These are phyloP conservation scores for Penicillium sp. DNA, from an alignment of 2,329 filamentous ascomycete genomes.

Conservation along the genomic window DNA sequence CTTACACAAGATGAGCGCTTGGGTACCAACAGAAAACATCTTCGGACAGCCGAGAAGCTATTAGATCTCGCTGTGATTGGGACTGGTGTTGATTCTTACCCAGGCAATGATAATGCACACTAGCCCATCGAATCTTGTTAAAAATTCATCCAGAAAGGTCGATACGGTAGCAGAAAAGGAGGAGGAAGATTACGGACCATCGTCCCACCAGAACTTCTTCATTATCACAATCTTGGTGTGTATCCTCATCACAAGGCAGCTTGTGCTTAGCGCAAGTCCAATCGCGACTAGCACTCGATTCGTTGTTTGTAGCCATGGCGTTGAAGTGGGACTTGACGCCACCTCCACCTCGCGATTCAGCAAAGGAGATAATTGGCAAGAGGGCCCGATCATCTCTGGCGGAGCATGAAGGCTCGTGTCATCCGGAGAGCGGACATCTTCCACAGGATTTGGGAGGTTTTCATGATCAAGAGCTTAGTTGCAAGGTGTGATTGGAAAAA, in stretches of 20 bases:
- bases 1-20: background rate
- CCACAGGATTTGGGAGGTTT: background rate
- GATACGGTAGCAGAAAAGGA: background rate
- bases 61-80: background rate
- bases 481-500: background rate
- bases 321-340: background rate
- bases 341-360: too few species aligned
- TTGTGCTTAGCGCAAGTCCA: background rate
- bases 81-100: background rate
- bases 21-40: background rate
- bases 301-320: background rate
- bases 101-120: background rate
- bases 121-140: background rate
- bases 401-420: background rate
- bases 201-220: slow-evolving; percentile 20
- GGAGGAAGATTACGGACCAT: slow-evolving; percentile 7
- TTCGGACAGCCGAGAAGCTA: background rate
- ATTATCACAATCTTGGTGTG: slow-evolving; percentile 14
- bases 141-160: background rate
- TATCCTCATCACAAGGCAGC: background rate
- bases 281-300: too few species aligned
- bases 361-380: too few species aligned
- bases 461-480: background rate
- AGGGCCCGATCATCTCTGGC: background rate
- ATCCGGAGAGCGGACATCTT: background rate